Evolutionary conservation across 176 grass and related monocot genomes (phyloP), one percentile per base, ranked within the genome.

Genomic region (Tillandsia fasciculata): DNA sequence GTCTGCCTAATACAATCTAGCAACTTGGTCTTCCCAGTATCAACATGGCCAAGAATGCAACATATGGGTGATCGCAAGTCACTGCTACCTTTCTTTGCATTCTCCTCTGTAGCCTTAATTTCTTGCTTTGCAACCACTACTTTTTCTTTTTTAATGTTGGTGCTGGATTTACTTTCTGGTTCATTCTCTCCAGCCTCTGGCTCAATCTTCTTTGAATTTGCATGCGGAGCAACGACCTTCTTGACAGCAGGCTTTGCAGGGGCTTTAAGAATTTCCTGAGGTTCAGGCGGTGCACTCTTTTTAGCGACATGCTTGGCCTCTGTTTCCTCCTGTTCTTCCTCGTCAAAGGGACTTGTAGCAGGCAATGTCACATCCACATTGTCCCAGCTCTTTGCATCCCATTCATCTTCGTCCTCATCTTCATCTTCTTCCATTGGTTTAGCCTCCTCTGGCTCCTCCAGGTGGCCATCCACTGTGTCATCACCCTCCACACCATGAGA

Each of bases 311-410:
- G 75, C 42, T 96, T 96, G 18, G 61, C 77, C 66, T 12, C 53
- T n/a, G 14, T n/a, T 33, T 48, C 73, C 51, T 80, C 83, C 23
- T 73, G 67, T 42, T 96, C 93, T 80, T 97, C 89, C 70, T 90
- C 84, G 70, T 76, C 88, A 53, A 92, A 92, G 52, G 76, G 71
- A 65, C 63, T 92, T 67, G 68, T 74, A 14, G 67, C 64, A 6
- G 84, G 82, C 71, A 97, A 87, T 75, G 73, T 90, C 52, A 97
- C 89, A 85, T 97, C 93, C 33, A 92, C 81, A 77, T 92, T 86
- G 70, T 97, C 93, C 89, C 89, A 97, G 63, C 93, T 97, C 79
- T 97, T 97, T 26, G 89, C 93, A 81, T 97, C 93, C 93, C 93
- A 97, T 53, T 92, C 93, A 48, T 92, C 89, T 53, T 91, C 87